Evolutionary conservation across 352 stramenopile species (phyloP).

Genomic region (Aphanomyces invadans): DNA sequence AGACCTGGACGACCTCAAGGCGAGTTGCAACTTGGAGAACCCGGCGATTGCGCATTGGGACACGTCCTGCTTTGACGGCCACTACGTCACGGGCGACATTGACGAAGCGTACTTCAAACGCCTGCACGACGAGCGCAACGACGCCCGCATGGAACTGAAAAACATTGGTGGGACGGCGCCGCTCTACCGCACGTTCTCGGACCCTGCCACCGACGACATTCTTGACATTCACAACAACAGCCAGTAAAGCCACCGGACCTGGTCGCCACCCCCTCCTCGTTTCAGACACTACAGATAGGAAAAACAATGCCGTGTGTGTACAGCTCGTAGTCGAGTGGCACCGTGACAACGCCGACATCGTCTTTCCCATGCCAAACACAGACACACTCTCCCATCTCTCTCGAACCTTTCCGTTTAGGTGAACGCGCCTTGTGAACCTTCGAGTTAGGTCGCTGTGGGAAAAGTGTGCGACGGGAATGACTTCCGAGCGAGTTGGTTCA

Average conservation of each 20-base stretch:
- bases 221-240: conserved; percentile 86
- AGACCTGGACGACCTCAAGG: conserved; percentile 89
- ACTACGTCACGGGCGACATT: conserved; percentile 94
- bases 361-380: too few species aligned
- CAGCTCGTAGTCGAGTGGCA: too few species aligned
- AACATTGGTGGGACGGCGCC: conserved; percentile 53
- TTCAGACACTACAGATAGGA: too few species aligned
- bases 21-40: conserved; percentile 72
- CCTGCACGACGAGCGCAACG: conserved; percentile 67
- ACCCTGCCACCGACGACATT: conserved; percentile 60
- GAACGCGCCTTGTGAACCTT: too few species aligned
- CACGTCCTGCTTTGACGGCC: conserved; percentile 95
- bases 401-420: too few species aligned
- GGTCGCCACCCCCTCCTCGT: too few species aligned
- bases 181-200: conserved; percentile 72
- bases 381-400: too few species aligned
- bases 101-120: conserved; percentile 77
- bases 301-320: conserved; percentile 25
- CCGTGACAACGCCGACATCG: too few species aligned
- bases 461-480: too few species aligned
- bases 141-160: conserved; percentile 78
- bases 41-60: conserved; percentile 81
- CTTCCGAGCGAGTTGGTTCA: too few species aligned
- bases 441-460: too few species aligned
- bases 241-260: too few species aligned